These are phyloP conservation scores for Petunia secreta DNA, from an alignment of 257 asterid species.

Conservation along the genomic window DNA sequence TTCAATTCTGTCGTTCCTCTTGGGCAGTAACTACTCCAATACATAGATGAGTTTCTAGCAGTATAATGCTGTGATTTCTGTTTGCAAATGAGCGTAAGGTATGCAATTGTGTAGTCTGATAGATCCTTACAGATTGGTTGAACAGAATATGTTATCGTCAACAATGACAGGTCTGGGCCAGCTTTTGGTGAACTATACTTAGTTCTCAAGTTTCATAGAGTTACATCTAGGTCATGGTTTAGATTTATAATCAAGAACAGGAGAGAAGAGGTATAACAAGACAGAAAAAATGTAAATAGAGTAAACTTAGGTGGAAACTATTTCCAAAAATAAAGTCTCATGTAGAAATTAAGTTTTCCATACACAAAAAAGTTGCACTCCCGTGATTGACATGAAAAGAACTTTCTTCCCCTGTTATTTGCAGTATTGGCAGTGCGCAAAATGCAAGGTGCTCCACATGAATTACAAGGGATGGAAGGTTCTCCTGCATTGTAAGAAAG, in stretches of 20 bases:
- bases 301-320: conserved; percentile 17
- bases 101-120: not conserved
- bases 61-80: not conserved
- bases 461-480: conserved; percentile 64
- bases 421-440: conserved; percentile 86
- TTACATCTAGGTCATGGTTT: not conserved
- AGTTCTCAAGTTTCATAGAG: not conserved
- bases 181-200: conserved; percentile 5
- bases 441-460: conserved; percentile 77
- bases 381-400: conserved; percentile 80
- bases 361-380: conserved; percentile 93
- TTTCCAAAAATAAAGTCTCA: conserved; percentile 16
- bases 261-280: not conserved
- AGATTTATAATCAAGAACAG: not conserved
- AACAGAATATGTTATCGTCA: not conserved
- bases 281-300: not conserved
- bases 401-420: conserved; percentile 89
- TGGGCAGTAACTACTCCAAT: not conserved
- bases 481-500: conserved; percentile 61
- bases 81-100: not conserved
- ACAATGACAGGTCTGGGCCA: not conserved
- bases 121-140: not conserved
- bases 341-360: conserved; percentile 38
- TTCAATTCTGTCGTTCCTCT: not conserved
- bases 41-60: not conserved